Conservation (phyloP, 2,329 filamentous ascomycete species). For the Fusarium floridanum region DNA sequence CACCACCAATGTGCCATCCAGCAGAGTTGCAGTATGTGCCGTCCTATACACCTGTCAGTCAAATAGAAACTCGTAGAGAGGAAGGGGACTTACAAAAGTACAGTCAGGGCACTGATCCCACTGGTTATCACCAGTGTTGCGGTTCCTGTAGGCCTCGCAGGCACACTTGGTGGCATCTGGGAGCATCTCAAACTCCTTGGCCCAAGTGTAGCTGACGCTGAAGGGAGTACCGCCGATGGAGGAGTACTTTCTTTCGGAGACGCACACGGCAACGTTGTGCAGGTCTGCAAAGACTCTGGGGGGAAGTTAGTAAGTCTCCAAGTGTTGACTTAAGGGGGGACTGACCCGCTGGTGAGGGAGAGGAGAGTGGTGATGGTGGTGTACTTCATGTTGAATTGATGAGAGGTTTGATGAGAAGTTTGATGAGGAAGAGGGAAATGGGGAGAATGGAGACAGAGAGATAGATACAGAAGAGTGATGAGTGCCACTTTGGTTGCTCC, state of each 20-base stretch:
- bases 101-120: slow-evolving; percentile 38
- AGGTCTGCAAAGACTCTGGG: slow-evolving; percentile 10
- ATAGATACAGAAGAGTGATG: neutral
- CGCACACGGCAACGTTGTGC: slow-evolving; percentile 29
- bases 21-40: slow-evolving; percentile 24
- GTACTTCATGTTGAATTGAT: slow-evolving; percentile 6
- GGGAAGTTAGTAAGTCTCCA: neutral
- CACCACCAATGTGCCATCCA: slow-evolving; percentile 36
- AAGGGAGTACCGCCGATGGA: slow-evolving; percentile 6
- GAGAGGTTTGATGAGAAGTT: no score
- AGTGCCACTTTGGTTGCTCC: neutral
- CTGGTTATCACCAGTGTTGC: slow-evolving; percentile 24
- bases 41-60: slow-evolving; percentile 9
- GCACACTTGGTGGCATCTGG: slow-evolving; percentile 25
- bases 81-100: slow-evolving; percentile 8
- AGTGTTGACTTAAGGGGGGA: neutral
- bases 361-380: neutral
- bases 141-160: slow-evolving; percentile 16
- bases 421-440: neutral
- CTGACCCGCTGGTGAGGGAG: neutral
- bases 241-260: slow-evolving; percentile 5
- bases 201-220: slow-evolving; percentile 30
- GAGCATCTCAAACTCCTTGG: slow-evolving; percentile 25
- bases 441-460: neutral
- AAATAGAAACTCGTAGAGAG: rapidly evolving